phyloP scores from a whole-genome alignment of 2,329 filamentous ascomycete genomes.

The Calonectria montana region DNA sequence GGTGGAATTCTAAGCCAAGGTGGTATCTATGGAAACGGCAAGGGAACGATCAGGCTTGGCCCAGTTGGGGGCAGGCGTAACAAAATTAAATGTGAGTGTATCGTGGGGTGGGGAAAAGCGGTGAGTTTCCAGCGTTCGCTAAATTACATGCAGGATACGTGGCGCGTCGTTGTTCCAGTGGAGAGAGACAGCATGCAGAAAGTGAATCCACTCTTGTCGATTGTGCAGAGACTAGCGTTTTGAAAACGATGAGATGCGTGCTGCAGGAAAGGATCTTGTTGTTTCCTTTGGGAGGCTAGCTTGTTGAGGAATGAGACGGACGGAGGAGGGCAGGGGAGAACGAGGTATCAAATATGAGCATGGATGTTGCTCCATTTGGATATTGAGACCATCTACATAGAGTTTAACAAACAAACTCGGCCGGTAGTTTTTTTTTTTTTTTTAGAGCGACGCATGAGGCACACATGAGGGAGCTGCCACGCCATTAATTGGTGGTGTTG shows the following conservation, averaged over 20 bases:
- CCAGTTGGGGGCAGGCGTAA: not conserved
- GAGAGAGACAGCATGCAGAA: not conserved
- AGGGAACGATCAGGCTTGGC: not conserved
- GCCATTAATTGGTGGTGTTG: not conserved
- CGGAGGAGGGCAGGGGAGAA: not conserved
- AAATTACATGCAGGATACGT: constrained; percentile 11
- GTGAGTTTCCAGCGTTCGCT: not conserved
- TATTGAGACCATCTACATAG: not conserved
- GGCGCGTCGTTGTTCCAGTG: constrained; percentile 1
- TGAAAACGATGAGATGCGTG: not conserved
- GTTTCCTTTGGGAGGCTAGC: not conserved
- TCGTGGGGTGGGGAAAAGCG: constrained; percentile 6
- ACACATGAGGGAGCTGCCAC: not conserved
- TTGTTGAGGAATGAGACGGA: not conserved
- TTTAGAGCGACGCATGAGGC: not conserved
- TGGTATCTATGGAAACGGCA: not conserved
- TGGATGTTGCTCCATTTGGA: not conserved
- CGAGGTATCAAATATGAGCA: not conserved
- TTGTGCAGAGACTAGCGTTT: constrained; percentile 1
- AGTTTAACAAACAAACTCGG: not conserved
- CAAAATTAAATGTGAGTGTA: constrained; percentile 6
- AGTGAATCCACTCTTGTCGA: not conserved
- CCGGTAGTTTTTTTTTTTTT: no score
- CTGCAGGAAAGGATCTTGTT: not conserved
- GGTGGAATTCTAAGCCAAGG: not conserved